These are phyloP conservation scores for Orychophragmus violaceus DNA, from an alignment of 345 rosid species.

Conservation along the genomic window DNA sequence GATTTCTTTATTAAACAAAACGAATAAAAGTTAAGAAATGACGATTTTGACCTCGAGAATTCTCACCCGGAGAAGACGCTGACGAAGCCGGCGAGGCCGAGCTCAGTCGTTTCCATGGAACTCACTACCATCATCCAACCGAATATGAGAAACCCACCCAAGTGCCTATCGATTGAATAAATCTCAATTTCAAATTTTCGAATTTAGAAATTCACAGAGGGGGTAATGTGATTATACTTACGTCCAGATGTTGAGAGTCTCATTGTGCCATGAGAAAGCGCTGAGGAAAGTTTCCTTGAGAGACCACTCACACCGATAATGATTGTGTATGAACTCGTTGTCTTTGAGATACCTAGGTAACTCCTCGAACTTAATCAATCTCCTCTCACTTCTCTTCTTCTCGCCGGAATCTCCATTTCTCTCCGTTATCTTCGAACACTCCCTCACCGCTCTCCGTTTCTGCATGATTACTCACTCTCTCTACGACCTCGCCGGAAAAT, in stretches of 20 bases:
- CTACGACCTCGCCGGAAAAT: not conserved
- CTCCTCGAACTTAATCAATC: conserved; percentile 63
- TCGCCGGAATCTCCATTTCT: conserved; percentile 21
- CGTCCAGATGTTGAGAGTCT: conserved; percentile 96
- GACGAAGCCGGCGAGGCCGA: conserved; percentile 50
- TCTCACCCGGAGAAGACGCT: conserved; percentile 49
- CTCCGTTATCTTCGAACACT: conserved; percentile 5
- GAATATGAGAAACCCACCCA: conserved; percentile 70
- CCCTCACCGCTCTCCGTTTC: conserved; percentile 23
- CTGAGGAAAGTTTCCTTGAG: conserved; percentile 66
- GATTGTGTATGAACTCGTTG: conserved; percentile 79
- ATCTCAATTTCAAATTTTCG: not conserved
- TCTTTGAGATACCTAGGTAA: conserved; percentile 78
- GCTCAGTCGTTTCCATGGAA: conserved; percentile 48
- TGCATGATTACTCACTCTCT: conserved; percentile 13
- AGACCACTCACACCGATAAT: conserved; percentile 95
- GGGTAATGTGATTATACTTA: conserved; percentile 27
- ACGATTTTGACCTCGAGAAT: conserved; percentile 11
- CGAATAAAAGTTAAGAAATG: not conserved
- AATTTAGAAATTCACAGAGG: not conserved
- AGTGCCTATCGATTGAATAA: conserved; percentile 44
- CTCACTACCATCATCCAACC: conserved; percentile 57
- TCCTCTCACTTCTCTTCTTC: conserved; percentile 37
- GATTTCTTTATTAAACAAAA: not conserved
- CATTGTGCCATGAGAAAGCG: conserved; percentile 84